These are phyloP conservation scores for Apophysomyces trapeziformis DNA, from an alignment of 371 early-diverging fungal species.

Conservation along the genomic window DNA sequence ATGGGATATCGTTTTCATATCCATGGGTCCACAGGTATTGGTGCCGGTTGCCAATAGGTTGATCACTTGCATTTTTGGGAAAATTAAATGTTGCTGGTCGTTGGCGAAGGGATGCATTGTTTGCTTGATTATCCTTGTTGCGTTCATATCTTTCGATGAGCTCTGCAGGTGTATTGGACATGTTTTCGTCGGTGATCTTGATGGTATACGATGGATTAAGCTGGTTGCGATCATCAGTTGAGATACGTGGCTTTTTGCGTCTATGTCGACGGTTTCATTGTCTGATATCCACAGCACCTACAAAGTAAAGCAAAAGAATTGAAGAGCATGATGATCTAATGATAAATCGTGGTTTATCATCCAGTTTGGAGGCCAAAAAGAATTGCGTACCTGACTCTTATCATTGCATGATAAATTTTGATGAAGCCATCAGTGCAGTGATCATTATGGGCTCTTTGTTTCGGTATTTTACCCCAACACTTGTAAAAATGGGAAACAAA, in stretches of 20 bases:
- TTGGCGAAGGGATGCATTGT: background rate
- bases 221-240: conserved; percentile 1
- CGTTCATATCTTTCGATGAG: conserved; percentile 11
- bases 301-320: too few relatives aligned
- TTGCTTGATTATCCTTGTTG: conserved; percentile 11
- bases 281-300: background rate
- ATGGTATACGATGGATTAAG: conserved; percentile 2
- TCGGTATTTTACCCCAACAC: too few relatives aligned
- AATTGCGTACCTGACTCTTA: too few relatives aligned
- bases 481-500: too few relatives aligned
- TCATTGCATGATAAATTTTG: too few relatives aligned
- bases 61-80: background rate
- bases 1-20: background rate
- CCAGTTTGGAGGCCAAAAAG: too few relatives aligned
- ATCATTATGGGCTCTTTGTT: too few relatives aligned
- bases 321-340: too few relatives aligned
- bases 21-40: conserved; percentile 11
- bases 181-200: conserved; percentile 11
- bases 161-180: background rate
- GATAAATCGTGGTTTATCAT: too few relatives aligned
- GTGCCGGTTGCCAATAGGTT: conserved; percentile 2
- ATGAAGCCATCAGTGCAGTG: too few relatives aligned
- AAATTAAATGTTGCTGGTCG: background rate
- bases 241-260: background rate
- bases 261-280: background rate